Conservation (phyloP, 495 filamentous ascomycete species). For the Podospora australis region DNA sequence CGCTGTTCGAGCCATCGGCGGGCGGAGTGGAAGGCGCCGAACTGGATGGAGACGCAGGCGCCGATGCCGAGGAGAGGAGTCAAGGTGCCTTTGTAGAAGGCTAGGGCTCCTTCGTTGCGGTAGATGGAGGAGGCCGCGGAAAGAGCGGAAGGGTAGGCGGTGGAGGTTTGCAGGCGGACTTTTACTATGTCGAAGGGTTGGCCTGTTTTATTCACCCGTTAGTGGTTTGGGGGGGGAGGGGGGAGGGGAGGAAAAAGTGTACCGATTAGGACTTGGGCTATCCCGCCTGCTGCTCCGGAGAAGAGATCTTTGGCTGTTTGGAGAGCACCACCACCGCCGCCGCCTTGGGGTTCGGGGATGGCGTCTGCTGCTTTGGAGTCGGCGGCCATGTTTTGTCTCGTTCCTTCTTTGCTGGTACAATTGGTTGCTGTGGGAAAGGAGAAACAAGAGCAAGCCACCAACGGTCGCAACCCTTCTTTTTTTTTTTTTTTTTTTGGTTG, state of each 20-base stretch:
- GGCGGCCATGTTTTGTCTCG: neutral
- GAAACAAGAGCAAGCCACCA: no score
- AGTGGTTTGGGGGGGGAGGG: constrained; percentile 4
- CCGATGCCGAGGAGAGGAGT: constrained; percentile 96
- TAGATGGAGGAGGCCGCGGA: constrained; percentile 78
- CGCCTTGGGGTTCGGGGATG: neutral
- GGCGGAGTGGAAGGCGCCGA: constrained; percentile 92
- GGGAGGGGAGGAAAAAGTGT: constrained; percentile 11
- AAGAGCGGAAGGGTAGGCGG: constrained; percentile 69
- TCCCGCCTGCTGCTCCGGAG: constrained; percentile 82
- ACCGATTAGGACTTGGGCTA: constrained; percentile 95
- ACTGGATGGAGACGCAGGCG: constrained; percentile 95
- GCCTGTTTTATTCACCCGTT: no score
- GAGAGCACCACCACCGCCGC: neutral
- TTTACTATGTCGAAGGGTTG: constrained; percentile 99
- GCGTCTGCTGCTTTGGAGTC: no score
- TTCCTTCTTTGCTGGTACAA: no score
- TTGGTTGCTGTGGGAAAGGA: no score
- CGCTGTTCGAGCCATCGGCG: constrained; percentile 81
- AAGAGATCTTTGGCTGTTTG: constrained; percentile 85
- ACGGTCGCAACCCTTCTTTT: no score
- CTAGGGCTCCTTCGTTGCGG: constrained; percentile 76
- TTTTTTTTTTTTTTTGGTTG: no score
- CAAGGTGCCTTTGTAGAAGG: constrained; percentile 97
- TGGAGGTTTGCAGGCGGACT: constrained; percentile 88